Evolutionary conservation across 2,329 filamentous ascomycete species (phyloP).

Genomic region (Parascedosporium putredinis): DNA sequence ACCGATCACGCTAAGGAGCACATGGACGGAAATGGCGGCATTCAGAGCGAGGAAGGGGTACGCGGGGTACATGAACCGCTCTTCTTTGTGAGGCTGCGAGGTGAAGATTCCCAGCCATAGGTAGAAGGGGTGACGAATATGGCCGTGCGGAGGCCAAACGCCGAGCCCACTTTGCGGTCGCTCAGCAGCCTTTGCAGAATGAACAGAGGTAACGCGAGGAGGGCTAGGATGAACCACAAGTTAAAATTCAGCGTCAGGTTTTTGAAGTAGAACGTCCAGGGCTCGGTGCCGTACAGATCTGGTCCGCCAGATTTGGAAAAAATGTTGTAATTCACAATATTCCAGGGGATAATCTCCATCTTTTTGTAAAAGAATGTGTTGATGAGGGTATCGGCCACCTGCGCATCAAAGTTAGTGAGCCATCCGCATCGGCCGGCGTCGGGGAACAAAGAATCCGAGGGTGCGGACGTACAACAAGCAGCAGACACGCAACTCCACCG

Average conservation of each 20-base stretch:
- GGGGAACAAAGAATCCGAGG: background rate
- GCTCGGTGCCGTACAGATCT: conserved; percentile 88
- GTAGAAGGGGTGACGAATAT: conserved; percentile 83
- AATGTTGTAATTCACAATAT: conserved; percentile 93
- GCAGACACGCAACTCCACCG: conserved; percentile 54
- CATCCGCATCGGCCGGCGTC: too few relatives aligned
- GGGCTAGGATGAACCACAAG: conserved; percentile 76
- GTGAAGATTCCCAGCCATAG: conserved; percentile 91
- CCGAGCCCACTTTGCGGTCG: conserved; percentile 49
- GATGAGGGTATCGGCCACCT: conserved; percentile 59
- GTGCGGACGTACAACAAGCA: conserved; percentile 53
- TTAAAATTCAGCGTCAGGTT: conserved; percentile 94
- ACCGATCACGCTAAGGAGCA: conserved; percentile 65
- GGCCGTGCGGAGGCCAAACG: conserved; percentile 63
- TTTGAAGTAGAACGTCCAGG: conserved; percentile 92
- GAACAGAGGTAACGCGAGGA: conserved; percentile 65
- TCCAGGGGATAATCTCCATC: conserved; percentile 68
- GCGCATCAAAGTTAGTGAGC: background rate
- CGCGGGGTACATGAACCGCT: conserved; percentile 95
- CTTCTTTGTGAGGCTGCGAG: conserved; percentile 89
- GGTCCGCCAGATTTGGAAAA: conserved; percentile 76
- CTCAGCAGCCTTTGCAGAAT: conserved; percentile 59
- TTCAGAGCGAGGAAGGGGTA: conserved; percentile 89
- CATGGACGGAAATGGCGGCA: conserved; percentile 74
- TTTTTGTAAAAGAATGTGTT: conserved; percentile 83